Conservation (phyloP, 768 basidiomycete species). For the Chiua virens region DNA sequence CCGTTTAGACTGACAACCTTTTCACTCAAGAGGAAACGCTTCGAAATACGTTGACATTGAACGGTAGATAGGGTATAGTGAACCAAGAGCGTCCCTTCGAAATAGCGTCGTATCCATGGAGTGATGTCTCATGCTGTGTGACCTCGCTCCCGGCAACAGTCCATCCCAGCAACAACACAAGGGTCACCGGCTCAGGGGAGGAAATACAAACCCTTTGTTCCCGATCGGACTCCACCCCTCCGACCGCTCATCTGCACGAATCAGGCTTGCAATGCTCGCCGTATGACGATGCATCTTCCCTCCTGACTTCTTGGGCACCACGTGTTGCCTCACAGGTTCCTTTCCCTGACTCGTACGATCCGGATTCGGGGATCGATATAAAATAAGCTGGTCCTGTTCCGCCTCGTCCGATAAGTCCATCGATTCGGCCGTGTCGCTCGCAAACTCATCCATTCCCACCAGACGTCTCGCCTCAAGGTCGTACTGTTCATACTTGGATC, state of each 20-base stretch:
- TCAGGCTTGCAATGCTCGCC: slow-evolving; percentile 81
- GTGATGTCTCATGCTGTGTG: background rate
- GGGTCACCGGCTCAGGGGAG: slow-evolving; percentile 34
- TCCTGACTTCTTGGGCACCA: slow-evolving; percentile 19
- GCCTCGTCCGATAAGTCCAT: slow-evolving; percentile 62
- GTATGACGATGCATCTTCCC: slow-evolving; percentile 68
- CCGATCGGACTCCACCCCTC: slow-evolving; percentile 82
- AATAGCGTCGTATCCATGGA: background rate
- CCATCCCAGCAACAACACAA: no score
- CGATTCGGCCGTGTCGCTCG: slow-evolving; percentile 40
- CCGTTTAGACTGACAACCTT: no score
- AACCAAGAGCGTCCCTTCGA: background rate
- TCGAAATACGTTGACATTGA: background rate
- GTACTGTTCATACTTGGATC: slow-evolving; percentile 73
- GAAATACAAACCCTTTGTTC: slow-evolving; percentile 52
- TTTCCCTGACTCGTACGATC: slow-evolving; percentile 1
- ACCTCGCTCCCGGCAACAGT: background rate
- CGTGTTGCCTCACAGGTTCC: slow-evolving; percentile 1
- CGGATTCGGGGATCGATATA: slow-evolving; percentile 65
- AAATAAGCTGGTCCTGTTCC: slow-evolving; percentile 60
- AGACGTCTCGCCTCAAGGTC: slow-evolving; percentile 58
- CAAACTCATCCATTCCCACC: slow-evolving; percentile 33
- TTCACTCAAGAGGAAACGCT: background rate
- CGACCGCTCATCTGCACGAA: slow-evolving; percentile 70
- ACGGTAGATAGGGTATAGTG: slow-evolving; percentile 13